Base-by-base conservation (phyloP, 2,329 filamentous ascomycete species). In the Chaetomium sp. region DNA sequence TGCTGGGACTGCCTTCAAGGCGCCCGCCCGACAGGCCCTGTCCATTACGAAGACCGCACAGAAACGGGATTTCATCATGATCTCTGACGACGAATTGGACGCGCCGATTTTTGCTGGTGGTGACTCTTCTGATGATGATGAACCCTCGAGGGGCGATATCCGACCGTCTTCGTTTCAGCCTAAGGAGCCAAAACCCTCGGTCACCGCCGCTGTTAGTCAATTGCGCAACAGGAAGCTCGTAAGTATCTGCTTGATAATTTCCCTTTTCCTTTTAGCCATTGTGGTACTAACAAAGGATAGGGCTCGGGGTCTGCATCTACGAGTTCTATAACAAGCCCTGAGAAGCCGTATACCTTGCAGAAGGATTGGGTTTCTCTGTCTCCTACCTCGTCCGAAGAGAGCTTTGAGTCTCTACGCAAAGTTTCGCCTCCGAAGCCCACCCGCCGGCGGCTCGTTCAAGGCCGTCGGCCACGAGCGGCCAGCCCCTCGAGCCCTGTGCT, bases 1-100 rank as follows among this genome's bases (percentile, higher is more conserved):
- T 34, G 80, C 84, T 46, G 88, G 90, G 6, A 95, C 90, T 0
- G 70, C 78, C 8, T 92, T 88, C 65, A 79, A 81, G n/a, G 48
- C 67, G 4, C 62, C 63, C 3, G 66, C 70, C 34, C 62, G 57
- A 27, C 59, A 63, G 37, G 52, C 65, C 19, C 10, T 59, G 58
- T 61, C 49, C 55, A 62, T 27, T 60, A 61, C 19, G 61, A 69
- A 52, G 47, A 41, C 19, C 3, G 48, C 55, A 1, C 35, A 49
- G 40, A 76, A 74, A 59, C 66, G 70, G 19, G 68, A 73, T 3
- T 70, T 70, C 11, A 63, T 62, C 32, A 65, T 65, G 51, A 68
- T 61, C 12, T 64, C 63, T 12, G 63, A 63, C 63, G 67, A 48
- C 68, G 72, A 41, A 68, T 69, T 53, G 64, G 53, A 65, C 55